Percentiles rank a stretch among this genome's conserved stretches.
Conservation (phyloP, 371 early-diverging fungal genomes). For the Mortierella sp. region DNA sequence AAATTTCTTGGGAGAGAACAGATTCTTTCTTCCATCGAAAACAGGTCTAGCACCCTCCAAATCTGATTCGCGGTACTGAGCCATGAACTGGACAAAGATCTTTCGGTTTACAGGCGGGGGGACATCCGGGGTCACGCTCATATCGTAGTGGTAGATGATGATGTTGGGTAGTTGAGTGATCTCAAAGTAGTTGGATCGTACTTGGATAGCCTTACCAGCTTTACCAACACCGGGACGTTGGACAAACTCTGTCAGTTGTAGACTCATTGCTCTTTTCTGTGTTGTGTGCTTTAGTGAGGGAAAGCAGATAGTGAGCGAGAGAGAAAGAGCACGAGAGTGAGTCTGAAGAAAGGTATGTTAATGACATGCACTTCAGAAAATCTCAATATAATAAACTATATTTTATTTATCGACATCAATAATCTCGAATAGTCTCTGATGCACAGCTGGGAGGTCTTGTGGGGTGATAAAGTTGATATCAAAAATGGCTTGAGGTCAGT, state of each 20-base stretch:
- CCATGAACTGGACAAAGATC: slow-evolving; percentile 62
- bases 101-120: slow-evolving; percentile 61
- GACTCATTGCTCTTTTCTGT: neutral
- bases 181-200: slow-evolving; percentile 29
- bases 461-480: too few species aligned
- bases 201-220: slow-evolving; percentile 7
- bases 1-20: slow-evolving; percentile 59
- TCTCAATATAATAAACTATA: too few species aligned
- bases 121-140: slow-evolving; percentile 58
- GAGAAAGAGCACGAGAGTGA: neutral
- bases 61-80: slow-evolving; percentile 37
- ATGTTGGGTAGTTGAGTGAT: slow-evolving; percentile 22
- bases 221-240: slow-evolving; percentile 35
- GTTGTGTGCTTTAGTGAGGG: neutral
- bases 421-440: too few species aligned
- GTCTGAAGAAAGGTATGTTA: too few species aligned
- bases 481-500: too few species aligned
- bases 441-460: too few species aligned
- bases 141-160: slow-evolving; percentile 56
- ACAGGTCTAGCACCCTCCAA: slow-evolving; percentile 57
- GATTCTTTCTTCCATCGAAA: slow-evolving; percentile 66
- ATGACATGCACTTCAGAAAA: too few species aligned
- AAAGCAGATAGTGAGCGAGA: too few species aligned
- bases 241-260: slow-evolving; percentile 31
- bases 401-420: too few species aligned